A percentile compares a stretch with the other conserved stretches of the same genome.
phyloP scores from a whole-genome alignment of 2,329 filamentous ascomycete species.

The Cladophialophora carrionii region DNA sequence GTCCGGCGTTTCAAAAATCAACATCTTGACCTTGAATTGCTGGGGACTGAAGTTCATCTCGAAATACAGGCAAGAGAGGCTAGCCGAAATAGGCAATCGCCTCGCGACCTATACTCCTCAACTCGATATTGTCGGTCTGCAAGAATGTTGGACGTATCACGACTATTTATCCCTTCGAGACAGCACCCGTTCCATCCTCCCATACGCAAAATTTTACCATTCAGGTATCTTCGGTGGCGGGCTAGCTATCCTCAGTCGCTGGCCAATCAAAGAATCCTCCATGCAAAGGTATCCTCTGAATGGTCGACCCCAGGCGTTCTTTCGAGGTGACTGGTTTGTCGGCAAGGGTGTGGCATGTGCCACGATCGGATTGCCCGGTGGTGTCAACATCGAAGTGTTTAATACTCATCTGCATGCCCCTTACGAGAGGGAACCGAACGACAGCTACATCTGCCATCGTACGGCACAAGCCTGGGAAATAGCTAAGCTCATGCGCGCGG shows the following conservation, averaged over 20 bases:
- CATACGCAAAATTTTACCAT: conserved; percentile 90
- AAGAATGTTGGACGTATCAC: conserved; percentile 89
- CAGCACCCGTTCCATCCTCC: conserved; percentile 72
- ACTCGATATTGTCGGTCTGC: conserved; percentile 86
- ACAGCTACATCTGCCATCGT: conserved; percentile 88
- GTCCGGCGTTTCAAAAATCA: conserved; percentile 50
- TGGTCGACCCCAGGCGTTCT: conserved; percentile 90
- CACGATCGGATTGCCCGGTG: conserved; percentile 56
- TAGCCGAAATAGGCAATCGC: conserved; percentile 80
- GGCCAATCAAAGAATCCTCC: conserved; percentile 86
- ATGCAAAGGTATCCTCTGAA: conserved; percentile 91
- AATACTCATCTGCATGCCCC: conserved; percentile 90
- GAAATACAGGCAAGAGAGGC: conserved; percentile 73
- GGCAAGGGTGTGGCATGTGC: conserved; percentile 92
- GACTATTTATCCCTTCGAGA: conserved; percentile 80
- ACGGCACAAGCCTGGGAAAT: conserved; percentile 95
- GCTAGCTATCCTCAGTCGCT: conserved; percentile 83
- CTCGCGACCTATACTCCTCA: conserved; percentile 68
- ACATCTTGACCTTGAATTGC: conserved; percentile 89
- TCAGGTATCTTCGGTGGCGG: conserved; percentile 88
- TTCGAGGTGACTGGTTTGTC: conserved; percentile 89
- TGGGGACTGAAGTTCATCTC: conserved; percentile 93
- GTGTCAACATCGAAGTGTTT: conserved; percentile 75
- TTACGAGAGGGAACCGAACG: conserved; percentile 76
- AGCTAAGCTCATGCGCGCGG: conserved; percentile 81